Conservation (phyloP, 1,284 basidiomycete species). For the Lentinula novae-zelandiae region DNA sequence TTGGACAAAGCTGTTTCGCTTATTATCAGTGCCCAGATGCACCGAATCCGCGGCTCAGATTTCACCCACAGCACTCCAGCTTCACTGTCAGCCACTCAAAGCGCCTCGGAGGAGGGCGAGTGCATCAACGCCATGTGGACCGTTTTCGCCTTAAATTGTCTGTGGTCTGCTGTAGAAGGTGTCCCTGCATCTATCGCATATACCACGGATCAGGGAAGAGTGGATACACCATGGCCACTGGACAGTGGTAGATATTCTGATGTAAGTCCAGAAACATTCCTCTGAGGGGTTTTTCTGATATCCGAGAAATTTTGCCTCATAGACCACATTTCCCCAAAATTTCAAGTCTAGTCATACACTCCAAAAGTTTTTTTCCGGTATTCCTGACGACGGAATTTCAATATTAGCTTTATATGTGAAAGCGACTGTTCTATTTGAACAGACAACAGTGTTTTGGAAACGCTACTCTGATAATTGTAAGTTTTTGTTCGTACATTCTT, state of each 20-base stretch:
- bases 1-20: constrained; percentile 12
- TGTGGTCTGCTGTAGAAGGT: constrained; percentile 13
- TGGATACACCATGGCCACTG: constrained; percentile 17
- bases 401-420: constrained; percentile 12
- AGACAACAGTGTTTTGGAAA: neutral
- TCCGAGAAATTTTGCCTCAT: neutral
- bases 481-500: neutral
- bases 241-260: constrained; percentile 1
- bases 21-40: constrained; percentile 10
- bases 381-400: constrained; percentile 9
- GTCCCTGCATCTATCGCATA: constrained; percentile 7
- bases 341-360: constrained; percentile 7
- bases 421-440: constrained; percentile 12
- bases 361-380: constrained; percentile 11
- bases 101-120: constrained; percentile 9
- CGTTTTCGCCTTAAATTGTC: constrained; percentile 12
- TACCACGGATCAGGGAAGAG: constrained; percentile 3
- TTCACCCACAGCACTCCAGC: neutral
- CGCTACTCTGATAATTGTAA: neutral
- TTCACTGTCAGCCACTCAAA: neutral
- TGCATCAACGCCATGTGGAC: constrained; percentile 15
- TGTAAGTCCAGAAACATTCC: neutral
- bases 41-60: constrained; percentile 8
- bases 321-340: neutral
- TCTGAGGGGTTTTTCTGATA: neutral